Evolutionary conservation across 345 rosid species (phyloP).

Genomic region (Linum trigynum): DNA sequence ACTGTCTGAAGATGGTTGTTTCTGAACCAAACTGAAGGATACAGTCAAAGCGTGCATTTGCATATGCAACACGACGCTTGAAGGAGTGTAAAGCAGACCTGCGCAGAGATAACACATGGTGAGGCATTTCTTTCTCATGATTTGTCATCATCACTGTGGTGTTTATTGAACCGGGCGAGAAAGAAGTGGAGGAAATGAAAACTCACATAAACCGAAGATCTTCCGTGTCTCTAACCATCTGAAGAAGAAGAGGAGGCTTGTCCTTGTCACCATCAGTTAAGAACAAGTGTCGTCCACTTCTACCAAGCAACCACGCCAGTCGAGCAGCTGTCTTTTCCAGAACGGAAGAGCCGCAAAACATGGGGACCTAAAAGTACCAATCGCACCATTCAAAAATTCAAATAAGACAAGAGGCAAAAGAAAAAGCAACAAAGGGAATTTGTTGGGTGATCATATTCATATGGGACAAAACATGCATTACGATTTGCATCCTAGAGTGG

Average conservation of each 20-base stretch:
- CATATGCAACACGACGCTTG: constrained; percentile 66
- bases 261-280: constrained; percentile 49
- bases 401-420: too few relatives aligned
- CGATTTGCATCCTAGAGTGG: too few relatives aligned
- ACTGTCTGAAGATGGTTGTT: neutral
- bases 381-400: too few relatives aligned
- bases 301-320: constrained; percentile 59
- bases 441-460: too few relatives aligned
- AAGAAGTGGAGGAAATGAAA: constrained; percentile 7
- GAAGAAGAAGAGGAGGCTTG: constrained; percentile 70
- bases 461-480: too few relatives aligned
- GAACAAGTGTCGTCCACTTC: constrained; percentile 77
- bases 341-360: constrained; percentile 49
- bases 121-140: constrained; percentile 6
- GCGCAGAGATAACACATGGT: constrained; percentile 17
- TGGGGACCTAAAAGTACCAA: constrained; percentile 46
- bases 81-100: constrained; percentile 83
- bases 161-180: constrained; percentile 8
- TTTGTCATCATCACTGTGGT: neutral
- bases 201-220: constrained; percentile 81
- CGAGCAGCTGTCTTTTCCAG: constrained; percentile 56
- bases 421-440: too few relatives aligned
- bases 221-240: constrained; percentile 53
- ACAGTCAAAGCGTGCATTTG: constrained; percentile 71
- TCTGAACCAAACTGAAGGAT: constrained; percentile 31